These are phyloP conservation scores for Alternaria triticina DNA, from an alignment of 2,329 filamentous ascomycete species.

Conservation along the genomic window DNA sequence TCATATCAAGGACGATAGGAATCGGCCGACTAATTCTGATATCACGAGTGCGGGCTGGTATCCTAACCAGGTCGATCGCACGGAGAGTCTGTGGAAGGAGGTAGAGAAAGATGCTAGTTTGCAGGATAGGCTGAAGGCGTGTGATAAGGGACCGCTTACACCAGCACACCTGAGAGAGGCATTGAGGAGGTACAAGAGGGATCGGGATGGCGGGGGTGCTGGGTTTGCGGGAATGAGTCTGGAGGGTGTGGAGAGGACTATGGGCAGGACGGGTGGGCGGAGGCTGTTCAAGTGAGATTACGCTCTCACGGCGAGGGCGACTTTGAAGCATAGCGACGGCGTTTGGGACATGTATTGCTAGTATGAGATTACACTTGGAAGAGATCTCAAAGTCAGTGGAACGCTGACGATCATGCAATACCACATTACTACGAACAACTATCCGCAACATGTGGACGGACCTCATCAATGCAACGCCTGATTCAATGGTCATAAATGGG, in stretches of 20 bases:
- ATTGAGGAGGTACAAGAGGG: conserved; percentile 69
- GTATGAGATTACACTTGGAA: neutral
- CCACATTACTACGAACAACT: neutral
- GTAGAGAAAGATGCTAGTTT: conserved; percentile 30
- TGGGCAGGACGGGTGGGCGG: conserved; percentile 54
- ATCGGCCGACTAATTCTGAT: conserved; percentile 37
- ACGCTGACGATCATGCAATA: neutral
- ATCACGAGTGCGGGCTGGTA: conserved; percentile 36
- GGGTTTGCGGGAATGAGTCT: conserved; percentile 58
- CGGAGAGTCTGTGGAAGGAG: conserved; percentile 36
- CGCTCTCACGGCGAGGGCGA: too few species aligned
- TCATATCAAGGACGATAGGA: conserved; percentile 35
- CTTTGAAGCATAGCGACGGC: conserved; percentile 15
- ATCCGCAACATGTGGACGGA: neutral
- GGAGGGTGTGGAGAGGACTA: conserved; percentile 54
- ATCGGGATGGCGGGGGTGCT: conserved; percentile 66
- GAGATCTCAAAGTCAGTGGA: neutral
- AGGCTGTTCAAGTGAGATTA: conserved; percentile 51
- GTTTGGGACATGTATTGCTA: conserved; percentile 7
- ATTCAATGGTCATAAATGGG: conserved; percentile 1
- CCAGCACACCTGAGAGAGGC: conserved; percentile 80
- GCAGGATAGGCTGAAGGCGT: conserved; percentile 37
- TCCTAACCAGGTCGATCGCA: conserved; percentile 28
- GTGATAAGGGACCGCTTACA: conserved; percentile 64
- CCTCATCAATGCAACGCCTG: neutral